Evolutionary conservation across 768 basidiomycete genomes (phyloP).

Genomic region (Xerocomellus chrysenteron): DNA sequence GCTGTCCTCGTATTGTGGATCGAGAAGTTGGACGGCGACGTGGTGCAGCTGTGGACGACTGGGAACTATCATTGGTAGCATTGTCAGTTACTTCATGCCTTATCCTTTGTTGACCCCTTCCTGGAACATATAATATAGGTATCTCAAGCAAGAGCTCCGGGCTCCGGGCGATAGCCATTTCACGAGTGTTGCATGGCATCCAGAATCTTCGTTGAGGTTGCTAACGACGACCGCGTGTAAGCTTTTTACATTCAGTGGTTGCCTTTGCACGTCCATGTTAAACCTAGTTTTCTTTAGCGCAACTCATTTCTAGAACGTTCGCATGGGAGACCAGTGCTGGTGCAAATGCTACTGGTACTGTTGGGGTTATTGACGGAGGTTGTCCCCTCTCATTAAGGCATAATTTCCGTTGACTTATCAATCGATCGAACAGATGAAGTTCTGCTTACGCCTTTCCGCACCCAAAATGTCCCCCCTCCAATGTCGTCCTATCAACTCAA

Average conservation of each 20-base stretch:
- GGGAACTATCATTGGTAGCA: constrained; percentile 91
- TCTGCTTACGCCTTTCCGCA: constrained; percentile 89
- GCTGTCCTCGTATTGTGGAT: constrained; percentile 85
- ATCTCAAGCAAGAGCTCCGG: constrained; percentile 86
- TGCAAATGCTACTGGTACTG: constrained; percentile 78
- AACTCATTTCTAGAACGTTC: constrained; percentile 60
- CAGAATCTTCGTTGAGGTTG: constrained; percentile 68
- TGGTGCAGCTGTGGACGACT: constrained; percentile 92
- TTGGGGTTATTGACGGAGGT: constrained; percentile 91
- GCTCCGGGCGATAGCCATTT: constrained; percentile 57
- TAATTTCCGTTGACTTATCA: background rate
- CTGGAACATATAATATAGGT: constrained; percentile 46
- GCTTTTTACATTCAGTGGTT: constrained; percentile 20
- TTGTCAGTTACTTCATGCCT: background rate
- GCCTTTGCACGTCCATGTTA: background rate
- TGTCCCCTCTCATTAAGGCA: constrained; percentile 26
- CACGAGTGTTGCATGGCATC: constrained; percentile 82
- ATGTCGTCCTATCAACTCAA: constrained; percentile 70
- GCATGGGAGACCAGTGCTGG: constrained; percentile 80
- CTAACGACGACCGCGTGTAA: constrained; percentile 66
- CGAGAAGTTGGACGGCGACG: constrained; percentile 62
- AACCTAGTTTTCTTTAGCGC: constrained; percentile 35
- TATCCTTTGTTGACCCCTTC: constrained; percentile 4
- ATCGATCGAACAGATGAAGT: constrained; percentile 52
- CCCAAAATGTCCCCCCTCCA: constrained; percentile 97